These are phyloP conservation scores for Rutstroemia sp. DNA, from an alignment of 2,329 filamentous ascomycete species.

Conservation along the genomic window DNA sequence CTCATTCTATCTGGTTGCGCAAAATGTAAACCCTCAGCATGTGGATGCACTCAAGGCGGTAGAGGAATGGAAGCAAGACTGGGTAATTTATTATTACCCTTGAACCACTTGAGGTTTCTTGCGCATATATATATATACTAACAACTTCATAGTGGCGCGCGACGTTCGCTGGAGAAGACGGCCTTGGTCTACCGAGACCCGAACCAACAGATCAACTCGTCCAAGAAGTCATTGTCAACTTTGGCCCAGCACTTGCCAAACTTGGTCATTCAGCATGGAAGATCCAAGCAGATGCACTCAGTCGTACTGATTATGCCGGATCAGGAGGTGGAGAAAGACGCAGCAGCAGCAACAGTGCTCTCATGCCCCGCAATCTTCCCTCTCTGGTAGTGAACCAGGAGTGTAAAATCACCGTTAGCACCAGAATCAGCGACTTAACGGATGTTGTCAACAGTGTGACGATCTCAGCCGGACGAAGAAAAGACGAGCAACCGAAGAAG, in stretches of 20 bases:
- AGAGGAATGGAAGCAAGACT: conserved; percentile 18
- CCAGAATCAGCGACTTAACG: too few relatives aligned
- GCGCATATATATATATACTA: too few relatives aligned
- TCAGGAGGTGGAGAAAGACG: background rate
- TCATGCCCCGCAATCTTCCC: too few relatives aligned
- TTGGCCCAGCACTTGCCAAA: conserved; percentile 13
- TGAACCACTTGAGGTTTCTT: background rate
- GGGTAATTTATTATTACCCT: conserved; percentile 4
- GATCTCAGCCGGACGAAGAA: too few relatives aligned
- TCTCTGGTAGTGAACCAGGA: too few relatives aligned
- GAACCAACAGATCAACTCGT: conserved; percentile 10
- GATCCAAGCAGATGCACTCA: conserved; percentile 19
- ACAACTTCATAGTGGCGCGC: conserved; percentile 9
- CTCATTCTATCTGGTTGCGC: conserved; percentile 25
- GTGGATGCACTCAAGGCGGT: conserved; percentile 12
- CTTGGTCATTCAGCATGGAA: conserved; percentile 18
- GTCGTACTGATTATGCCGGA: conserved; percentile 14
- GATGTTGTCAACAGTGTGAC: too few relatives aligned
- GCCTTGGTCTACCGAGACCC: conserved; percentile 4
- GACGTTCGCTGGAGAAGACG: conserved; percentile 18
- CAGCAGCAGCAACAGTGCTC: background rate
- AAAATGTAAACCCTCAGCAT: conserved; percentile 13
- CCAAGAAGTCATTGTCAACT: conserved; percentile 13
- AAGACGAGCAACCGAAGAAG: too few relatives aligned
- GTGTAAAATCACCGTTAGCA: too few relatives aligned